Evolutionary conservation across 306 rosid genomes (phyloP), one percentile per base, ranked within the genome.

Genomic region (Lablab purpureus): DNA sequence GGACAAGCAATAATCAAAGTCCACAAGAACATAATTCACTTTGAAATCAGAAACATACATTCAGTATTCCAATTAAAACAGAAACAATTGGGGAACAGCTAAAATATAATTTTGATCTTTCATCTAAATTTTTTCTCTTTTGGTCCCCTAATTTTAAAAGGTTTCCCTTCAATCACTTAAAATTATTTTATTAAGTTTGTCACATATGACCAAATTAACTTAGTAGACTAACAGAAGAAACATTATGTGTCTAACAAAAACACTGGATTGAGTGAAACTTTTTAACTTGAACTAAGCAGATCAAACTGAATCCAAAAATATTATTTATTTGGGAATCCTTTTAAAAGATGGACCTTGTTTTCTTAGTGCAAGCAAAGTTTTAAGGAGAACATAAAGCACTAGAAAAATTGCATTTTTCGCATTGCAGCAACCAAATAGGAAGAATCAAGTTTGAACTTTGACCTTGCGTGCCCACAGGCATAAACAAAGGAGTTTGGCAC

Each of bases 381-480:
- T 36, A 59, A 60, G 21, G 10, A 50, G 22, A 45, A 50, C 8
- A 2, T 17, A 73, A 32, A 37, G 19, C 28, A 37, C 4, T 15
- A 50, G 41, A 51, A 67, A 71, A 52, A 47, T 67, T 37, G 30
- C 60, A 68, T 78, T 74, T 55, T 28, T 68, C 58, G 54, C 28
- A 28, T 72, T 75, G 56, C 15, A 23, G 55, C 43, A 5, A 66
- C 58, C 70, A 47, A 71, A 18, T 18, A 43, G 2, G 51, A 69
- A 71, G 73, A 73, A 50, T 66, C 10, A 45, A 52, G 11, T 77
- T 17, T 17, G 75, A 81, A 77, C 71, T 45, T 83, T 73, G 41
- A 94, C 98, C 97, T 92, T 95, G 98, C 1, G 99, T 93, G 64
- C 99, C 99, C 28, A 93, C 98, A 1, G 98, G 99, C 99, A 95